Conservation (phyloP, 805 yeast species). For the Cyberlindnera samutprakarnensis region DNA sequence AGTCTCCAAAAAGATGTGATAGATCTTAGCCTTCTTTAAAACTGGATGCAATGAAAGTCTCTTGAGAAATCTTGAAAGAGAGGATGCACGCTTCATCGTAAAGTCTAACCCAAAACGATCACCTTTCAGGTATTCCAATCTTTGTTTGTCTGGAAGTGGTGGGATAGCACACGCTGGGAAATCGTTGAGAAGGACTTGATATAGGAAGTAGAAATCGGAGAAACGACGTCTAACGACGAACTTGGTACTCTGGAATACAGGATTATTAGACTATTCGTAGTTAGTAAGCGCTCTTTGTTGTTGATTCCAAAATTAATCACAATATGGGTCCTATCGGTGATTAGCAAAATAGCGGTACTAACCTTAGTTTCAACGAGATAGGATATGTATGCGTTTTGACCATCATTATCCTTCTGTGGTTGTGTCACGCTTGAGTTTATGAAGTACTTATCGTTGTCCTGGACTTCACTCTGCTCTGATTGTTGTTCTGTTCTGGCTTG, state of each 20-base stretch:
- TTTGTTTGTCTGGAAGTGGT: slow-evolving; percentile 88
- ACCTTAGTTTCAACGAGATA: slow-evolving; percentile 53
- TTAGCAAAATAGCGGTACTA: not conserved
- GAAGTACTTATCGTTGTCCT: too few relatives aligned
- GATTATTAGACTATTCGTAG: slow-evolving; percentile 40
- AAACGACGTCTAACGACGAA: slow-evolving; percentile 68
- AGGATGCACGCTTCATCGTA: slow-evolving; percentile 73
- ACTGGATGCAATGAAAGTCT: slow-evolving; percentile 71
- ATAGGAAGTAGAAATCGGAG: slow-evolving; percentile 77
- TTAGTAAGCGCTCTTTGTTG: slow-evolving; percentile 1
- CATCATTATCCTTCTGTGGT: slow-evolving; percentile 67
- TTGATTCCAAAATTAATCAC: too few relatives aligned
- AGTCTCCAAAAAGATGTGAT: slow-evolving; percentile 65
- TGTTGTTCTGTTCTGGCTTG: slow-evolving; percentile 1
- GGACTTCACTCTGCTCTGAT: slow-evolving; percentile 2
- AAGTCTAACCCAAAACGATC: slow-evolving; percentile 84
- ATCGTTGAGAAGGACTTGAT: slow-evolving; percentile 67
- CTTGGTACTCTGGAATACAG: slow-evolving; percentile 39
- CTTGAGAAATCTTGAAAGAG: slow-evolving; percentile 67
- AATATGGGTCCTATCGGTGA: not conserved
- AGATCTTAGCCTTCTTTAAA: slow-evolving; percentile 60
- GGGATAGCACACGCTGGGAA: slow-evolving; percentile 85
- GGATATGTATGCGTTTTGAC: slow-evolving; percentile 70
- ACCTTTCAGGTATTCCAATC: slow-evolving; percentile 88
- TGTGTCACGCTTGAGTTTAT: slow-evolving; percentile 39